Evolutionary conservation across 306 rosid genomes (phyloP).

Genomic region (Rubus idaeus): DNA sequence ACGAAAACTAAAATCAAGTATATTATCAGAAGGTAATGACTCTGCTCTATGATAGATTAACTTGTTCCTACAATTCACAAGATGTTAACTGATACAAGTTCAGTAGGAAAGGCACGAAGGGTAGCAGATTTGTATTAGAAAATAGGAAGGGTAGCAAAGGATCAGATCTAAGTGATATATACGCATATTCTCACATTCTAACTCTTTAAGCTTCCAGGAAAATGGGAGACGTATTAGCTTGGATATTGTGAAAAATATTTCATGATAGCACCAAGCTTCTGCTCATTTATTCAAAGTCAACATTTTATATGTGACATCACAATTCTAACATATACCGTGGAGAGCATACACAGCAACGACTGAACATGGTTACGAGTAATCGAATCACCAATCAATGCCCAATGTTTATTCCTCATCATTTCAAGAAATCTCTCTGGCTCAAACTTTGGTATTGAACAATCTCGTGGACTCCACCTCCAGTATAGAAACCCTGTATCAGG

Average conservation of each 20-base stretch:
- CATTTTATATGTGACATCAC: background rate
- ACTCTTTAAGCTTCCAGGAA: conserved; percentile 2
- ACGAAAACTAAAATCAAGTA: background rate
- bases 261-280: background rate
- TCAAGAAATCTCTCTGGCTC: conserved; percentile 64
- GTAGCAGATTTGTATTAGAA: background rate
- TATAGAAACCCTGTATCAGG: conserved; percentile 67
- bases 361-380: conserved; percentile 95
- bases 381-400: conserved; percentile 95
- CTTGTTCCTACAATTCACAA: conserved; percentile 5
- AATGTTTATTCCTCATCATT: conserved; percentile 67
- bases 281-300: conserved; percentile 7
- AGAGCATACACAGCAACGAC: conserved; percentile 79
- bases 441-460: conserved; percentile 63
- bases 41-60: background rate
- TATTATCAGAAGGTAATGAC: background rate
- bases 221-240: background rate
- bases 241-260: background rate
- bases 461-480: conserved; percentile 88
- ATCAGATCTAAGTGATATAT: background rate
- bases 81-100: background rate
- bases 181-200: background rate
- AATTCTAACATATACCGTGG: conserved; percentile 58
- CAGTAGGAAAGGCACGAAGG: background rate
- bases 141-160: background rate